Base-by-base conservation (phyloP, 805 yeast species). In the Saccharomyces kudriavzevii region DNA sequence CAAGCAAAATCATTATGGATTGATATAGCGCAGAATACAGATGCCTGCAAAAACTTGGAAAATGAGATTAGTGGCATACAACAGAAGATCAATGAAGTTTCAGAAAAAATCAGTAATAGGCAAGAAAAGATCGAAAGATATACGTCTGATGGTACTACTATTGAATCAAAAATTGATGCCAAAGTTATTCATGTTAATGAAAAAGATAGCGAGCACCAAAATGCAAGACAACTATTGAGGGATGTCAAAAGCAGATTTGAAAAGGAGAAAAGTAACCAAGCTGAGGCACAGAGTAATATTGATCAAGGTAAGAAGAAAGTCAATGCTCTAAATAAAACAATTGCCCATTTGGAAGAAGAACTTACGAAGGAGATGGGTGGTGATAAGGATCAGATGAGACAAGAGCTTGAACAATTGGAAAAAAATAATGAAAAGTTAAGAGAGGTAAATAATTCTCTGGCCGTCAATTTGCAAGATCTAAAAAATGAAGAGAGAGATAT, bases 1-100 rank as follows among this genome's bases (percentile, higher is more conserved):
- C 74, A 77, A 47, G 84, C 82, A 13, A 80, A 78, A 58, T 69
- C 74, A 27, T 59, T 75, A 24, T 80, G 83, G 82, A 63, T 78
- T 49, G 77, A 77, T 53, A 73, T 66, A 5, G 62, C 61, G 11
- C 52, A 53, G 14, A 59, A 62, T 40, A 53, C 52, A 6, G 45
- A 54, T n/a, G 58, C 68, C 14, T 53, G 60, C 14, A 47, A 63
- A 2, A 55, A 55, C 11, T 48, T 64, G 14, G 35, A 54, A 13
- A 14, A 52, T n/a, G 62, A 61, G 9, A 57, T 65, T 3, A 40
- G 45, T 11, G 45, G 49, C 0, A 51, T 54, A 24, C 56, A 65
- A 26, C 49, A 54, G 4, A 65, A 65, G 46, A 56, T 68, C 14
- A 49, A 50, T 10, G 56, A 56, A 2, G 40, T 57, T 5, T 57